Evolutionary conservation across 192 early-diverging fungal genomes (phyloP), one percentile per base, ranked within the genome.

Genomic region (Coemansia sp.): DNA sequence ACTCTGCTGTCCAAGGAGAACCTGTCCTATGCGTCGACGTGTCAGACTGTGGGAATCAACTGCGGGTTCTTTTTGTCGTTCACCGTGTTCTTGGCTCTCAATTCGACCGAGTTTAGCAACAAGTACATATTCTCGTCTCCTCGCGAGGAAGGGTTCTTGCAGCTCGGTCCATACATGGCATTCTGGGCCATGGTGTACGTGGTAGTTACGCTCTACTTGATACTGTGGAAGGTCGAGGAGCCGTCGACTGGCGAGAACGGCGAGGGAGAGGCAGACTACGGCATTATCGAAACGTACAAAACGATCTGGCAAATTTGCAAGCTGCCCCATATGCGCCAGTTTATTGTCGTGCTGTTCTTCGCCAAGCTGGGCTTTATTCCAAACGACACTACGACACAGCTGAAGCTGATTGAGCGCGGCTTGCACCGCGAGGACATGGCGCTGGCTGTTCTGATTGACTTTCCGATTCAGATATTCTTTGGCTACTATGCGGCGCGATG

Each of bases 401-500:
- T 99, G 22, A 99, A 99, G 79, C 79, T 99, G 22, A 80, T 99
- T 11, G 97, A 99, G 64, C 90, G 91, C 50, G 95, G 97, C 1
- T 85, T 99, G 68, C 86, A 88, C 53, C 95, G 93, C 67, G 97
- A 99, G 74, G 94, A 97, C 61, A 80, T 99, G 76, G 95, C 95
- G 1, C 70, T 95, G 38, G 85, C 93, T 0, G 93, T 94, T 7
- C 74, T 99, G 64, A 87, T 97, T 17, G 97, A 99, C 69, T 99
- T 99, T 53, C 97, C 97, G 1, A 84, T 96, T 52, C 94, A 99
- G 74, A 87, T 99, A 39, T 77, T 97, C 58, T 95, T 99, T 83
- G 97, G 97, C 12, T 97, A 97, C 73, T 96, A 94, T 74, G 95
- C 95, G 0, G 97, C 94, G 14, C 90, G 90, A 54, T 99, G 95